Conservation (phyloP, 495 filamentous ascomycete species). For the Xylaria flabelliformis region DNA sequence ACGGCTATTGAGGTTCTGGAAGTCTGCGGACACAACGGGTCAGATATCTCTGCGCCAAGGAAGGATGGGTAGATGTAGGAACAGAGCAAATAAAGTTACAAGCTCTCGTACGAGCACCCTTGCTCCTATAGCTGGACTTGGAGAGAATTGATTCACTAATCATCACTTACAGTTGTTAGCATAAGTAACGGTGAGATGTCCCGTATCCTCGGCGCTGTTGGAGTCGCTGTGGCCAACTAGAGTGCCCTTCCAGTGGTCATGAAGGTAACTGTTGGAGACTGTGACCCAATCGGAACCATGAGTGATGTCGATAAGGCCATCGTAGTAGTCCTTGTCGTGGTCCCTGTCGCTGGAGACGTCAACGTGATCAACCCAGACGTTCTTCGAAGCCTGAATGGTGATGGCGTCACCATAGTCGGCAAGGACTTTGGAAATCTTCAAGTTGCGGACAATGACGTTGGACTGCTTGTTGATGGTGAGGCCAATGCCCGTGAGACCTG, state of each 20-base stretch:
- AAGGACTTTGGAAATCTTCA: conserved; percentile 64
- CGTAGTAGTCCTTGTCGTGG: conserved; percentile 70
- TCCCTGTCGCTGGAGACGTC: conserved; percentile 65
- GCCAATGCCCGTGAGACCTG: conserved; percentile 53
- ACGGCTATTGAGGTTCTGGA: conserved; percentile 65
- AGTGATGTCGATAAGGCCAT: conserved; percentile 68
- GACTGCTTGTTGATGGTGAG: conserved; percentile 53
- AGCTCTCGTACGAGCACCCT: not conserved
- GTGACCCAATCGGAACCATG: conserved; percentile 62
- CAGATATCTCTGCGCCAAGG: not conserved
- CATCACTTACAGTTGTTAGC: conserved; percentile 57
- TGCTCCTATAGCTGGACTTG: not conserved
- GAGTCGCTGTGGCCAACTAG: conserved; percentile 67
- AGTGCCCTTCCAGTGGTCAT: conserved; percentile 71
- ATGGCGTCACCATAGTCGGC: conserved; percentile 67
- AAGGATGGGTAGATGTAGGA: not conserved
- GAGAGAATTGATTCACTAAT: not conserved
- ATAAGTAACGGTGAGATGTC: conserved; percentile 65
- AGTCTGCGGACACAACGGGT: conserved; percentile 44
- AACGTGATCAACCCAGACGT: conserved; percentile 74
- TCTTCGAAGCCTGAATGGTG: conserved; percentile 61
- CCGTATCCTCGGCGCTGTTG: conserved; percentile 54
- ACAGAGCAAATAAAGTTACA: not conserved
- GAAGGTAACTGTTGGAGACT: conserved; percentile 57
- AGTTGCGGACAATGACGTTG: conserved; percentile 68